Conservation (phyloP, 1,284 basidiomycete species). For the Singerocomus inundabilis region DNA sequence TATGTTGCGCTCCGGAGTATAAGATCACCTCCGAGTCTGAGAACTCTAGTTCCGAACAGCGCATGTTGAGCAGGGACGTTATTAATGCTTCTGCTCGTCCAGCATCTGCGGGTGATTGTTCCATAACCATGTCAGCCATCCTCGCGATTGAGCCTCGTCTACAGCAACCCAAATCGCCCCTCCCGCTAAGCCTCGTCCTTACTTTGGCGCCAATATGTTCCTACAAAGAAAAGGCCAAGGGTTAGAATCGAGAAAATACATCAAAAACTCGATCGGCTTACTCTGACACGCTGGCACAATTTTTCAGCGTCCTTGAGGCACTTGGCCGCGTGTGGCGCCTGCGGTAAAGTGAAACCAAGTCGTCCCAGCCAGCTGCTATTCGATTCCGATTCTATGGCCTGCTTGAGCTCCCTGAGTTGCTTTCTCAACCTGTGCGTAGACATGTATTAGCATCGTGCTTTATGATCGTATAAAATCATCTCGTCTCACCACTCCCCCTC, state of each 20-base stretch:
- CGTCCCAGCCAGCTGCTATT: background rate
- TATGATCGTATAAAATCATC: background rate
- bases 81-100: background rate
- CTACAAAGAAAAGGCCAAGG: conserved; percentile 1
- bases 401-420: background rate
- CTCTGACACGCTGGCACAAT: conserved; percentile 11
- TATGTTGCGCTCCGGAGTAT: background rate
- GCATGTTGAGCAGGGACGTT: conserved; percentile 1
- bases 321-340: background rate
- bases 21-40: background rate
- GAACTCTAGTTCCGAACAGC: background rate
- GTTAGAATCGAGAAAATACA: too few relatives aligned
- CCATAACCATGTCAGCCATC: background rate
- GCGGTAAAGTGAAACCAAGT: conserved; percentile 6
- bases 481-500: conserved; percentile 13
- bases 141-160: background rate
- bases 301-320: conserved; percentile 4
- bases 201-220: conserved; percentile 3
- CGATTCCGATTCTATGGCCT: background rate
- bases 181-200: conserved; percentile 2
- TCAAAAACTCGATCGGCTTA: background rate
- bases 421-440: conserved; percentile 8
- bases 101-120: background rate
- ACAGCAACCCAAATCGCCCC: background rate
- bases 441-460: background rate